Conservation (phyloP, 345 rosid genomes). For the Eucalyptus brandiana region DNA sequence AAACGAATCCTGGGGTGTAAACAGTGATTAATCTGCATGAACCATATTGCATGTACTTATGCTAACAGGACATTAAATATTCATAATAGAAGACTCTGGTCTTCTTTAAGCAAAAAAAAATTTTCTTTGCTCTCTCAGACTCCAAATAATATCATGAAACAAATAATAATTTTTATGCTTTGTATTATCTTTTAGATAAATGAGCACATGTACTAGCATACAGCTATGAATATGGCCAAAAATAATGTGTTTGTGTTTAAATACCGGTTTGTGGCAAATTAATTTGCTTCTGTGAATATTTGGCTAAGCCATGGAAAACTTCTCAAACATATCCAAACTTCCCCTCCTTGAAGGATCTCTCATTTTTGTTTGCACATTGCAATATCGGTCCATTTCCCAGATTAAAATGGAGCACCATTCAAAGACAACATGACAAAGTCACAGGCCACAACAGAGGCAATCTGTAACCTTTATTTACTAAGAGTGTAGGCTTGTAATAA, state of each 20-base stretch:
- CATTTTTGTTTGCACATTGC: not conserved
- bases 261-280: not conserved
- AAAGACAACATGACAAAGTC: not conserved
- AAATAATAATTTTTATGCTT: not conserved
- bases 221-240: not conserved
- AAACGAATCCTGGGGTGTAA: not conserved
- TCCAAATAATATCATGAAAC: not conserved
- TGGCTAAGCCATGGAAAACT: not conserved
- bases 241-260: not conserved
- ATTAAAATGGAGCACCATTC: not conserved
- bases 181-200: not conserved
- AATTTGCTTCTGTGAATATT: not conserved
- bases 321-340: not conserved
- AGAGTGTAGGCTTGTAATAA: not conserved
- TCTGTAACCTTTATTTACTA: not conserved
- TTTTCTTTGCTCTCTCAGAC: not conserved
- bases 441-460: not conserved
- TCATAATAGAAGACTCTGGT: not conserved
- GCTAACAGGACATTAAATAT: not conserved
- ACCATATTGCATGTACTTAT: not conserved
- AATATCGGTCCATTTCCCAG: not conserved
- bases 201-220: not conserved
- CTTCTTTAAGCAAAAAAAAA: not conserved
- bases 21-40: not conserved
- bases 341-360: not conserved